Evolutionary conservation across 768 basidiomycete species (phyloP).

Genomic region (Lactifluus piperatus): DNA sequence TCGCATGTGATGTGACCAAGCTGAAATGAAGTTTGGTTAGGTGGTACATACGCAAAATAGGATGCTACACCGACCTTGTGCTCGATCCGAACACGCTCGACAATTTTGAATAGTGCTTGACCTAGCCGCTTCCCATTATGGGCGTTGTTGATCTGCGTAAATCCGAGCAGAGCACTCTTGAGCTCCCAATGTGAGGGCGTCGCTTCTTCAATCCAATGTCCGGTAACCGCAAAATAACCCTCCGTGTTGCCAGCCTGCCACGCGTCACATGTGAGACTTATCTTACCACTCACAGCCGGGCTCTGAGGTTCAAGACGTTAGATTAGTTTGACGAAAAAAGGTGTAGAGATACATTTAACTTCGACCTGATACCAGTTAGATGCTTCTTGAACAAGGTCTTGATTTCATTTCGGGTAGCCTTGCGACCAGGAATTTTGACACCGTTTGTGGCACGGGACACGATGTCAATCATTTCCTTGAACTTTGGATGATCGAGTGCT

Average conservation of each 20-base stretch:
- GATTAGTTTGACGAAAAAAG: no score
- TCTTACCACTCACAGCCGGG: conserved; percentile 12
- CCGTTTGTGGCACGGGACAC: conserved; percentile 29
- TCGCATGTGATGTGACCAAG: no score
- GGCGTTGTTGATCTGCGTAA: background rate
- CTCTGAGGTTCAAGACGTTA: no score
- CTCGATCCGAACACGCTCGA: conserved; percentile 23
- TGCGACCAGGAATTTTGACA: conserved; percentile 29
- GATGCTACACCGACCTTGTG: conserved; percentile 30
- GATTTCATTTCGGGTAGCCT: conserved; percentile 25
- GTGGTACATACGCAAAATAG: no score
- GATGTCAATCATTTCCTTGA: no score
- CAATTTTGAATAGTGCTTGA: conserved; percentile 32
- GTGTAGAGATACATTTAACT: conserved; percentile 18
- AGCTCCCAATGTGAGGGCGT: background rate
- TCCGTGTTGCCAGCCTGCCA: background rate
- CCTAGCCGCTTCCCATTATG: conserved; percentile 24
- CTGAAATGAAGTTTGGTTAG: no score
- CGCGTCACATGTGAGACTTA: background rate
- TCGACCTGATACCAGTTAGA: background rate
- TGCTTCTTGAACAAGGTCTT: conserved; percentile 25
- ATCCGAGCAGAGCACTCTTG: background rate
- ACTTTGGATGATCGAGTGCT: no score
- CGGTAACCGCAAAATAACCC: no score
- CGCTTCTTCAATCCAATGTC: no score